phyloP scores from a whole-genome alignment of 108 stramenopile species.

The Cyclotella atomus region DNA sequence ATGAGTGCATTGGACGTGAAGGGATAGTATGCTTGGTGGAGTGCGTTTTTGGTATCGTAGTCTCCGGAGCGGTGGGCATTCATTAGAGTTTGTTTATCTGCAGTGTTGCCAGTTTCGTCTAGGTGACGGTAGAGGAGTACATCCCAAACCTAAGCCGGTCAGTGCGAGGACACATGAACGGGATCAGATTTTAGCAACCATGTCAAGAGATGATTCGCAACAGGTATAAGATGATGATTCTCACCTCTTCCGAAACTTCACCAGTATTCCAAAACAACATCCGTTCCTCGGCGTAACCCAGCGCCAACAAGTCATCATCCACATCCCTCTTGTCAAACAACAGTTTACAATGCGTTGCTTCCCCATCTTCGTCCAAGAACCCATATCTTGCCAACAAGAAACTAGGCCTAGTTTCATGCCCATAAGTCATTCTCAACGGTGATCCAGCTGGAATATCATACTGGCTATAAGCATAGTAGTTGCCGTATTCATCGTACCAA shows the following conservation, averaged over 20 bases:
- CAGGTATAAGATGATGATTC: neutral
- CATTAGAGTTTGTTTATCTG: slow-evolving; percentile 50
- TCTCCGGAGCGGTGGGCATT: slow-evolving; percentile 53
- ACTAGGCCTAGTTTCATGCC: slow-evolving; percentile 47
- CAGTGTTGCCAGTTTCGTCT: slow-evolving; percentile 12
- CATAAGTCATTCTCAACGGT: slow-evolving; percentile 55
- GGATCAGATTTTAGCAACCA: too few relatives aligned
- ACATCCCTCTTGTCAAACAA: slow-evolving; percentile 34
- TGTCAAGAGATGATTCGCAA: neutral
- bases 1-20: slow-evolving; percentile 46
- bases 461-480: slow-evolving; percentile 37
- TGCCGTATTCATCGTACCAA: slow-evolving; percentile 43
- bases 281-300: slow-evolving; percentile 41
- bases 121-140: slow-evolving; percentile 26
- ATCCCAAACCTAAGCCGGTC: slow-evolving; percentile 22
- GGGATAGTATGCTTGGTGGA: slow-evolving; percentile 56
- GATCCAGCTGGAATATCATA: slow-evolving; percentile 60
- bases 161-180: neutral
- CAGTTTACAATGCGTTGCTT: slow-evolving; percentile 59
- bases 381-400: slow-evolving; percentile 64
- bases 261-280: slow-evolving; percentile 53
- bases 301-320: slow-evolving; percentile 33
- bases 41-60: slow-evolving; percentile 21
- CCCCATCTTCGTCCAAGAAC: slow-evolving; percentile 60
- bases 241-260: slow-evolving; percentile 49